These are phyloP conservation scores for Phanerodontia chrysosporium DNA, from an alignment of 768 basidiomycete species.

Conservation along the genomic window DNA sequence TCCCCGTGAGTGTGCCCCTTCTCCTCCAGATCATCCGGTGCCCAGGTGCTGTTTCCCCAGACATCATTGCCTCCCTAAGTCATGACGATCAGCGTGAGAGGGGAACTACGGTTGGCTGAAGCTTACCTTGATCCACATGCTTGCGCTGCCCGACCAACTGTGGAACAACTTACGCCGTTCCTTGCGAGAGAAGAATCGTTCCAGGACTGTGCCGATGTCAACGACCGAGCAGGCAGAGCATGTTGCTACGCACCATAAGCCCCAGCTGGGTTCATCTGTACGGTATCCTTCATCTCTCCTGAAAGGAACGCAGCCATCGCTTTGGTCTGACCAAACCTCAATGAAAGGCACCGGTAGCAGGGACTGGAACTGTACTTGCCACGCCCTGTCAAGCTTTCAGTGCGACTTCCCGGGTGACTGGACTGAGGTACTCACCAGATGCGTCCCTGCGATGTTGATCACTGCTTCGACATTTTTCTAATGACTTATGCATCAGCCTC, in stretches of 20 bases:
- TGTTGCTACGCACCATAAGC: conserved; percentile 51
- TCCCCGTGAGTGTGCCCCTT: conserved; percentile 68
- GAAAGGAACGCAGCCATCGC: conserved; percentile 94
- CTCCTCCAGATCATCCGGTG: conserved; percentile 71
- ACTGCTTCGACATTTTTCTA: conserved; percentile 84
- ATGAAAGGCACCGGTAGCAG: background rate
- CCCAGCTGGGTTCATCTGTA: conserved; percentile 78
- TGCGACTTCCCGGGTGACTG: background rate
- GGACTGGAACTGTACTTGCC: conserved; percentile 37
- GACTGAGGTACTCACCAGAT: conserved; percentile 51
- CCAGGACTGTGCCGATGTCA: conserved; percentile 48
- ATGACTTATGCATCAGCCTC: too few species aligned
- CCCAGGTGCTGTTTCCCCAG: conserved; percentile 74
- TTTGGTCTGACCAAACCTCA: conserved; percentile 58
- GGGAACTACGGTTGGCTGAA: background rate
- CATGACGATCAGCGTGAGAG: background rate
- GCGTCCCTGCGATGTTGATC: conserved; percentile 81
- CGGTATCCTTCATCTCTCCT: conserved; percentile 94
- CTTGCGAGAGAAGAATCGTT: conserved; percentile 84
- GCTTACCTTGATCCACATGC: conserved; percentile 89
- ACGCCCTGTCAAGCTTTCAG: conserved; percentile 50
- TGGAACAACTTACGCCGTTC: conserved; percentile 89
- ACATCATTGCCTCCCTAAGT: conserved; percentile 74
- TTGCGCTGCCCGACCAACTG: conserved; percentile 92
- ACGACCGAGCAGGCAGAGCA: background rate